A percentile compares a stretch with the other conserved stretches of the same genome.
phyloP scores from a whole-genome alignment of 2,329 filamentous ascomycete species.

The Xylariaceae sp. region DNA sequence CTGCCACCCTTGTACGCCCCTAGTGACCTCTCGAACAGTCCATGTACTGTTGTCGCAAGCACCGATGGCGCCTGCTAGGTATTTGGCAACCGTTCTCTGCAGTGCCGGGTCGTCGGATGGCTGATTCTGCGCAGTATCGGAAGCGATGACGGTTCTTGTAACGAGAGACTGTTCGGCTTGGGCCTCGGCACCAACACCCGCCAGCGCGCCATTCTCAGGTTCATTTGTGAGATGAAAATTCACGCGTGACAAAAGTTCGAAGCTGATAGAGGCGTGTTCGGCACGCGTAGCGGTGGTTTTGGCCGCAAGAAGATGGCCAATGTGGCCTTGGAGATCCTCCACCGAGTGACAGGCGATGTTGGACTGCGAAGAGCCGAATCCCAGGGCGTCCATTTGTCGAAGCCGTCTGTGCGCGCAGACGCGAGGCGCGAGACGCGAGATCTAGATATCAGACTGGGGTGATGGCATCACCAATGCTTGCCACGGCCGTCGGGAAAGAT shows the following conservation, averaged over 20 bases:
- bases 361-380: constrained; percentile 26
- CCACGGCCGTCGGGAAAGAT: too few relatives aligned
- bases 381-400: constrained; percentile 27
- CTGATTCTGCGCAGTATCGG: constrained; percentile 45
- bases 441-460: too few relatives aligned
- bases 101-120: constrained; percentile 42
- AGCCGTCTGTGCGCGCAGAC: background rate
- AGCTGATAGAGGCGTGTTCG: constrained; percentile 42
- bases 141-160: constrained; percentile 37
- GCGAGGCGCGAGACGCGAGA: background rate
- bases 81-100: constrained; percentile 45
- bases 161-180: constrained; percentile 25
- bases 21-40: constrained; percentile 40
- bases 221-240: constrained; percentile 39
- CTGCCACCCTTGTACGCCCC: constrained; percentile 45
- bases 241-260: constrained; percentile 42
- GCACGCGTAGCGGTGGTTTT: constrained; percentile 44
- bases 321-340: constrained; percentile 43
- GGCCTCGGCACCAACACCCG: constrained; percentile 23
- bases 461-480: too few relatives aligned
- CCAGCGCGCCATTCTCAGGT: constrained; percentile 30
- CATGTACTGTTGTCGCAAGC: constrained; percentile 45
- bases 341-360: constrained; percentile 33
- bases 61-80: constrained; percentile 41
- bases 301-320: constrained; percentile 36